These are phyloP conservation scores for Neolecta irregularis DNA, from an alignment of 1,139 yeast genomes.

Conservation along the genomic window DNA sequence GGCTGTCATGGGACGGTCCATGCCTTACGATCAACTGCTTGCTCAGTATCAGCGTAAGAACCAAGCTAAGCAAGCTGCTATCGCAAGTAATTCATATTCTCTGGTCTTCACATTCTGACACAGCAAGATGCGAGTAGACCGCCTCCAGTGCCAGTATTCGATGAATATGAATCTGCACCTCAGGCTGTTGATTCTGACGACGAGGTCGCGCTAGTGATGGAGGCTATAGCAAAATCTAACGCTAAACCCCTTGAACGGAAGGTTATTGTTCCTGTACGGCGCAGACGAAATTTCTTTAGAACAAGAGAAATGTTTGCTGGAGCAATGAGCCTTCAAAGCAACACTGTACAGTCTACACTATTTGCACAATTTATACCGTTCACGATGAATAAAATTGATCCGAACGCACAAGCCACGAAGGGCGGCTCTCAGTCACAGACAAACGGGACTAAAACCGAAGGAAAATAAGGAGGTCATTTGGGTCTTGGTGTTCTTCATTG, in stretches of 20 bases:
- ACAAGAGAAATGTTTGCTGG: conserved; percentile 42
- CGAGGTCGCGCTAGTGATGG: conserved; percentile 83
- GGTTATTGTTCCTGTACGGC: conserved; percentile 52
- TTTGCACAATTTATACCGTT: too few relatives aligned
- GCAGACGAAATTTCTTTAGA: conserved; percentile 56
- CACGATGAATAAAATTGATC: too few relatives aligned
- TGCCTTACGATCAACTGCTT: conserved; percentile 74
- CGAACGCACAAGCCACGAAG: too few relatives aligned
- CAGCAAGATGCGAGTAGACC: conserved; percentile 16
- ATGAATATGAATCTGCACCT: conserved; percentile 11
- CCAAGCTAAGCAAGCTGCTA: conserved; percentile 64
- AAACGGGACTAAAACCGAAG: too few relatives aligned
- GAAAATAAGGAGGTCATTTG: too few relatives aligned
- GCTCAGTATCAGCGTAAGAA: conserved; percentile 85
- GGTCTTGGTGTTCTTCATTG: too few relatives aligned
- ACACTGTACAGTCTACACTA: too few relatives aligned
- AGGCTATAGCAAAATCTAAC: conserved; percentile 69
- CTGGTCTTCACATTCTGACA: conserved; percentile 16
- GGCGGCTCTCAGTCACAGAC: too few relatives aligned
- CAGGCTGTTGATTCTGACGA: conserved; percentile 51
- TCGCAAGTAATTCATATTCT: conserved; percentile 19
- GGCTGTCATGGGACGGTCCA: conserved; percentile 83
- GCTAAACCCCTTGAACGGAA: conserved; percentile 74
- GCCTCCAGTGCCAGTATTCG: conserved; percentile 16
- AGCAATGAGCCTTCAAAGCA: conserved; percentile 23